phyloP scores from a whole-genome alignment of 2,329 filamentous ascomycete species.

The Exophiala sp. region DNA sequence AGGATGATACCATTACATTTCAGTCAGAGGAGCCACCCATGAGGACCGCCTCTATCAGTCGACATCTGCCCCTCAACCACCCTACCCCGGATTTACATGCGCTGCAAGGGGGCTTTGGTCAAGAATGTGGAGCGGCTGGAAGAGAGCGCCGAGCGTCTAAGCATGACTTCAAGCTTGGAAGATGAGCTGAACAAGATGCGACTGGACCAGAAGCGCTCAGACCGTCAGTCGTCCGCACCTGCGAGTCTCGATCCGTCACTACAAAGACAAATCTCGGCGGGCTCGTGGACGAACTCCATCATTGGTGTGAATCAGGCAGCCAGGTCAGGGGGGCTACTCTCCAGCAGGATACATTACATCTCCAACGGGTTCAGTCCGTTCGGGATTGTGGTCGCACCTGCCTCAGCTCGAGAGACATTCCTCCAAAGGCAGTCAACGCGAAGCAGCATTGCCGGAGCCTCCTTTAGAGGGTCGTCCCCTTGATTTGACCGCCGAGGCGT shows the following conservation, averaged over 20 bases:
- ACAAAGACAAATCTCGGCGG: conserved; percentile 33
- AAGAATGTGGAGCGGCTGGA: conserved; percentile 48
- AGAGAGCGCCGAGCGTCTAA: conserved; percentile 45
- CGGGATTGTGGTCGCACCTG: conserved; percentile 30
- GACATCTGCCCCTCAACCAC: conserved; percentile 42
- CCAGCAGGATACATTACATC: conserved; percentile 37
- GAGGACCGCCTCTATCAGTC: conserved; percentile 37
- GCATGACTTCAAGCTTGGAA: conserved; percentile 43
- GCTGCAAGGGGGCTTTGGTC: conserved; percentile 45
- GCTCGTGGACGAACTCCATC: conserved; percentile 41
- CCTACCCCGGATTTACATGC: conserved; percentile 47
- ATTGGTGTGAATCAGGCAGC: conserved; percentile 34
- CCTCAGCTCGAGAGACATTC: conserved; percentile 35
- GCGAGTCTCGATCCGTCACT: conserved; percentile 19
- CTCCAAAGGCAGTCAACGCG: conserved; percentile 36
- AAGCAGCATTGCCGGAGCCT: conserved; percentile 38
- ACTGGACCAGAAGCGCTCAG: conserved; percentile 36
- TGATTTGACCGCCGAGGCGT: conserved; percentile 21
- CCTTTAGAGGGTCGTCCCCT: conserved; percentile 33
- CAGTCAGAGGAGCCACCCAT: conserved; percentile 23
- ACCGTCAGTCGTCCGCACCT: conserved; percentile 36
- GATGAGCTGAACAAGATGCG: conserved; percentile 44
- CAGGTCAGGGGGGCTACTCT: conserved; percentile 39
- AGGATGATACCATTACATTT: conserved; percentile 13
- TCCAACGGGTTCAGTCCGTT: conserved; percentile 40